These are phyloP conservation scores for Diaporthe vaccinii DNA, from an alignment of 2,329 filamentous ascomycete genomes.

Conservation along the genomic window DNA sequence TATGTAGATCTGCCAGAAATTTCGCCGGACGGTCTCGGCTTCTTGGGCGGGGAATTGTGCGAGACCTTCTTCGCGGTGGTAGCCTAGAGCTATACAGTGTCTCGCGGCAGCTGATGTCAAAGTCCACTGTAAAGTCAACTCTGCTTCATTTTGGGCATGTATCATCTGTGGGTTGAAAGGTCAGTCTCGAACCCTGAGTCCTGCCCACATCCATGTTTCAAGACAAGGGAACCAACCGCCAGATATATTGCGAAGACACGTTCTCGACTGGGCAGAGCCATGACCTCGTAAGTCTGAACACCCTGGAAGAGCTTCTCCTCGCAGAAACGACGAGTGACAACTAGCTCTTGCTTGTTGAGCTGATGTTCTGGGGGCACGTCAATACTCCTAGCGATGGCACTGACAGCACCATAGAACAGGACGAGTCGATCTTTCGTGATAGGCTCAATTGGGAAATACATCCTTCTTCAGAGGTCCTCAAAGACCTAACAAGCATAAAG, in stretches of 20 bases:
- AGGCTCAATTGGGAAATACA: slow-evolving; percentile 1
- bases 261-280: background rate
- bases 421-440: background rate
- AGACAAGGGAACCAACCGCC: background rate
- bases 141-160: background rate
- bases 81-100: background rate
- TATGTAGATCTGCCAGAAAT: background rate
- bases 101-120: slow-evolving; percentile 6
- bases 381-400: background rate
- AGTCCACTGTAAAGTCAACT: slow-evolving; percentile 1
- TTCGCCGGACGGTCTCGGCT: background rate
- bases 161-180: background rate
- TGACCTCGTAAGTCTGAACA: slow-evolving; percentile 12
- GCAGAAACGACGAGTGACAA: background rate
- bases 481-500: background rate
- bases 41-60: background rate
- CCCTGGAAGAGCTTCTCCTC: background rate
- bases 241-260: background rate
- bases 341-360: background rate
- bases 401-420: background rate
- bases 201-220: fast-evolving
- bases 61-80: background rate
- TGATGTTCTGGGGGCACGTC: background rate
- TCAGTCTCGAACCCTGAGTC: background rate
- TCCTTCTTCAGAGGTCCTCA: background rate